Conservation (phyloP, 495 filamentous ascomycete genomes). For the Penicillium verhagenii region DNA sequence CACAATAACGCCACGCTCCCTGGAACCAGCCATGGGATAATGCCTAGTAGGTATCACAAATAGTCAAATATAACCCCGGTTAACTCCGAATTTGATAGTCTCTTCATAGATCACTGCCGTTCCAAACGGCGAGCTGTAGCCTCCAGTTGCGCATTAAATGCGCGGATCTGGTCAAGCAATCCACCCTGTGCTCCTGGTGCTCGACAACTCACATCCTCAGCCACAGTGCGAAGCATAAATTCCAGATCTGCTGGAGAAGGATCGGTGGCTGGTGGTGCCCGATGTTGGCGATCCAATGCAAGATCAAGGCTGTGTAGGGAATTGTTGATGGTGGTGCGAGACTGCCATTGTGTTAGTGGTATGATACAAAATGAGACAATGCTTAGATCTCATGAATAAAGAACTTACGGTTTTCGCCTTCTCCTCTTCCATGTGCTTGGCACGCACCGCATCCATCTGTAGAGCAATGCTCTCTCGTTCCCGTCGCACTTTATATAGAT, state of each 20-base stretch:
- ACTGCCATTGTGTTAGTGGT: slow-evolving; percentile 24
- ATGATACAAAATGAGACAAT: neutral
- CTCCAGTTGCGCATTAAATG: slow-evolving; percentile 48
- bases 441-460: slow-evolving; percentile 66
- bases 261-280: slow-evolving; percentile 15
- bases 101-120: neutral
- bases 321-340: slow-evolving; percentile 45
- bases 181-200: slow-evolving; percentile 42
- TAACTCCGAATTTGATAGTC: neutral
- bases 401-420: slow-evolving; percentile 34
- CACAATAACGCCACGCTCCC: neutral
- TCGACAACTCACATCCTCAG: slow-evolving; percentile 40
- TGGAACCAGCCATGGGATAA: neutral
- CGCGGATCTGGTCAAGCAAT: slow-evolving; percentile 40
- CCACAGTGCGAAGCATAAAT: slow-evolving; percentile 42
- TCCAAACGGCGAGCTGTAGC: slow-evolving; percentile 34
- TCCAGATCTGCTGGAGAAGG: slow-evolving; percentile 38
- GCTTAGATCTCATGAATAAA: neutral
- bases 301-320: slow-evolving; percentile 45
- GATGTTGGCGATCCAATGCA: slow-evolving; percentile 44
- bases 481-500: slow-evolving; percentile 60
- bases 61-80: neutral
- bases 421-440: slow-evolving; percentile 51
- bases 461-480: slow-evolving; percentile 66
- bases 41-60: neutral